Evolutionary conservation across 148 eudicot genomes (phyloP), one percentile per base, ranked within the genome.

Genomic region (Cornus kousa): DNA sequence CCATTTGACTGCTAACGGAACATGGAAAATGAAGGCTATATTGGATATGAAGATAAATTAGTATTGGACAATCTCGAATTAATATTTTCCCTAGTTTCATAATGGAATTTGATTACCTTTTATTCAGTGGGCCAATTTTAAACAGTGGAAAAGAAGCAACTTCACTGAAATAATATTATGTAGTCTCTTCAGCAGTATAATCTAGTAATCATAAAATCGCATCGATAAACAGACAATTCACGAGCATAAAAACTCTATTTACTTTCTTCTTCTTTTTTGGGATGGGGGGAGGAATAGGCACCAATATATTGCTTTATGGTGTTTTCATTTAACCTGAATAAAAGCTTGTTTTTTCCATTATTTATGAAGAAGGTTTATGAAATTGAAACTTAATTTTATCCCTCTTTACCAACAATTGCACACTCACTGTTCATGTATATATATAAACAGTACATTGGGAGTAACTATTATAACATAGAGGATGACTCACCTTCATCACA

Each of bases 401-500:
- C 39, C 16, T n/a, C 5, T 75, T 75, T 65, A 70, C 14, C 70
- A 40, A 33, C 37, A 64, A 7, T 35, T 28, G 28, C 8, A 64
- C 16, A 57, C 64, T 0, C 33, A 10, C 2, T 13, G 9, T 64
- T 66, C 5, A 40, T 23, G 11, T 17, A 43, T 23, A 66, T 12
- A 16, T 11, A 60, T 37, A 10, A 37, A 20, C 7, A 40, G 19
- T 7, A 22, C 32, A 31, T 6, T 37, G 4, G 37, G 20, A 5
- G 19, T 17, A 75, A 20, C 6, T 75, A 46, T 37, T 40, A n/a
- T 23, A 28, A 66, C 17, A 67, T 76, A 24, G n/a, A 20, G 6
- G 67, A 7, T 64, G 23, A 35, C 74, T 62, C 22, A 95, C 99
- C 99, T 92, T 97, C 97, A 97, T 92, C 24, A 97, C 99, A 74